These are phyloP conservation scores for Peniophora sp. DNA, from an alignment of 1,284 basidiomycete species.

Conservation along the genomic window DNA sequence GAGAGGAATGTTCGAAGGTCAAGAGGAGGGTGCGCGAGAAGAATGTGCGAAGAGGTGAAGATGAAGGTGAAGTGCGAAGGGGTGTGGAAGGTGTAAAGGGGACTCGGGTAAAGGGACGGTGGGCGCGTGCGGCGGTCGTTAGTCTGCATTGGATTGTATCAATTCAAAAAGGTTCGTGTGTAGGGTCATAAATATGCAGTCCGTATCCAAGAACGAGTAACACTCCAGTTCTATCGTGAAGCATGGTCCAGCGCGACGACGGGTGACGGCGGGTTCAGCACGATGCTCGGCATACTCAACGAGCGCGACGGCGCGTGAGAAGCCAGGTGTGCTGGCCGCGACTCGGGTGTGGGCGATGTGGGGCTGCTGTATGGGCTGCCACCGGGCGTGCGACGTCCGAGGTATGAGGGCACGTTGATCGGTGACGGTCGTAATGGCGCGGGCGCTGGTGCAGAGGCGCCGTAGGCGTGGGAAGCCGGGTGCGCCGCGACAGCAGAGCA, in stretches of 20 bases:
- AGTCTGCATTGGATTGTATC: too few relatives aligned
- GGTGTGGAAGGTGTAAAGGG: too few relatives aligned
- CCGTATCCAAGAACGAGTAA: too few relatives aligned
- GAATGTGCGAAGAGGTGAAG: too few relatives aligned
- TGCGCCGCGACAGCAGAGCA: background rate
- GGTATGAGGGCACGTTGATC: slow-evolving; percentile 5
- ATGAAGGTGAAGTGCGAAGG: too few relatives aligned
- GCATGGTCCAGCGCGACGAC: background rate
- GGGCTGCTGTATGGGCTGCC: slow-evolving; percentile 11
- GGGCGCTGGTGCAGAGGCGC: slow-evolving; percentile 4
- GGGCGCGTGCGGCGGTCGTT: too few relatives aligned
- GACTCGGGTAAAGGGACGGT: too few relatives aligned
- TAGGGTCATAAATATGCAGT: too few relatives aligned
- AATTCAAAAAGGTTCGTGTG: too few relatives aligned
- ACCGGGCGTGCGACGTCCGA: slow-evolving; percentile 12
- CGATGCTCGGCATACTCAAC: slow-evolving; percentile 12
- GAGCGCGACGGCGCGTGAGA: slow-evolving; percentile 8
- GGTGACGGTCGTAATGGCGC: slow-evolving; percentile 9
- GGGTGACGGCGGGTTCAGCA: background rate
- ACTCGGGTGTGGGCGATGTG: slow-evolving; percentile 9
- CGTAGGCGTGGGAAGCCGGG: background rate
- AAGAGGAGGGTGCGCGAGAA: too few relatives aligned
- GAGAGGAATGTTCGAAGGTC: too few relatives aligned
- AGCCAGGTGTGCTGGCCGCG: background rate
- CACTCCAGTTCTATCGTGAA: too few relatives aligned